Evolutionary conservation across 2,329 filamentous ascomycete species (phyloP).

Genomic region (Hymenotorrendiella dingleyae): DNA sequence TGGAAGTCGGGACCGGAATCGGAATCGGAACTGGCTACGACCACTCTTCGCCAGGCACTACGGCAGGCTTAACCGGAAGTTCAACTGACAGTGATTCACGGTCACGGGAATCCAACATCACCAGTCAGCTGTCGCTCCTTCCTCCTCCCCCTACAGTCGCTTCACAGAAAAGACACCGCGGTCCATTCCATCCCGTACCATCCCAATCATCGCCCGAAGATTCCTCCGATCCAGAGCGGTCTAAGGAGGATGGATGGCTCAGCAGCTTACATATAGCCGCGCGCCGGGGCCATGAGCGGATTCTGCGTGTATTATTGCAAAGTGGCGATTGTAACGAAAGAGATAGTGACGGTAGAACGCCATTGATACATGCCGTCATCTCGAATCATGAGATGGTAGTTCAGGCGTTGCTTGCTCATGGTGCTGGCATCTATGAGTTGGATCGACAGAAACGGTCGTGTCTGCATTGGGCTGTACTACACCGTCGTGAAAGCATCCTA

Average conservation of each 20-base stretch:
- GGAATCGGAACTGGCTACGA: too few species aligned
- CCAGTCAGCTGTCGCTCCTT: too few species aligned
- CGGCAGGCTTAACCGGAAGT: too few species aligned
- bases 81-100: too few species aligned
- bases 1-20: too few species aligned
- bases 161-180: too few species aligned
- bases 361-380: slow-evolving; percentile 6
- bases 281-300: neutral
- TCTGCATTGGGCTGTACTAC: neutral
- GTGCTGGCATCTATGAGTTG: slow-evolving; percentile 1
- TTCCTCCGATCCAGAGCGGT: neutral
- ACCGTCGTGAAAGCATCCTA: neutral
- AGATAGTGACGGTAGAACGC: slow-evolving; percentile 1
- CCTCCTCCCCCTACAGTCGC: too few species aligned
- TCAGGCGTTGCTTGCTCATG: slow-evolving; percentile 1
- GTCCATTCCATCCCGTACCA: too few species aligned
- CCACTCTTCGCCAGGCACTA: too few species aligned
- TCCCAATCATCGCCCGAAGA: neutral
- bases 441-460: neutral
- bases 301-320: slow-evolving; percentile 6
- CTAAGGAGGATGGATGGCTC: neutral
- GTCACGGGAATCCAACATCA: too few species aligned
- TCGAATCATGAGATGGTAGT: slow-evolving; percentile 4
- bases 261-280: slow-evolving; percentile 7
- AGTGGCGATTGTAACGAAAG: slow-evolving; percentile 2